Percentiles rank a stretch among this genome's conserved stretches.
Evolutionary conservation across 352 stramenopile species (phyloP).

Genomic region (Elongisporangium prolatum): DNA sequence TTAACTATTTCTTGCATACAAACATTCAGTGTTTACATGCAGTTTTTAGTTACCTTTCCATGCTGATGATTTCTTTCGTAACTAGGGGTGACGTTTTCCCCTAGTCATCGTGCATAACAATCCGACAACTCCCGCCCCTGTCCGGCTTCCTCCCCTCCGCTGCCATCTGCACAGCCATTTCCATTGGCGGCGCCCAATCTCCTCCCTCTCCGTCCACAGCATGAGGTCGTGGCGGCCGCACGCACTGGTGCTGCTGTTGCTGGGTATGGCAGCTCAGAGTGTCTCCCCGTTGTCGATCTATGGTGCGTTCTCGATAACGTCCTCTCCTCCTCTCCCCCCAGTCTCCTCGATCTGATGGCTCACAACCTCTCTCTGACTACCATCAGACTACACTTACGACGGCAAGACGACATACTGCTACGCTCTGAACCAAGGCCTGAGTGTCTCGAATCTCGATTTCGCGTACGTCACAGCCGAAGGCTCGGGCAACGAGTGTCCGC

Average conservation of each 20-base stretch:
- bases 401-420: slow-evolving; percentile 80
- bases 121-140: not conserved
- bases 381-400: slow-evolving; percentile 67
- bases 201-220: slow-evolving; percentile 1
- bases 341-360: not conserved
- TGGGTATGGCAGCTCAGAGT: not conserved
- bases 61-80: not conserved
- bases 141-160: not conserved
- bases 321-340: not conserved
- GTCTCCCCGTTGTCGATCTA: not conserved
- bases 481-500: slow-evolving; percentile 38
- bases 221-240: slow-evolving; percentile 2
- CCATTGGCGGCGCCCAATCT: not conserved
- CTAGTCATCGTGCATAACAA: not conserved
- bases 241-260: slow-evolving; percentile 1
- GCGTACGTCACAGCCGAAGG: slow-evolving; percentile 55
- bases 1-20: too few species aligned
- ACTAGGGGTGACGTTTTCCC: not conserved
- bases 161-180: not conserved
- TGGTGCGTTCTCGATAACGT: not conserved
- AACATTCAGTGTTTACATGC: not conserved
- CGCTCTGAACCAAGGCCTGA: slow-evolving; percentile 68
- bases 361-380: not conserved
- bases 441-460: slow-evolving; percentile 65
- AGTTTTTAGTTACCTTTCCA: not conserved